Evolutionary conservation across 2,329 filamentous ascomycete species (phyloP), one percentile per base, ranked within the genome.

Genomic region (Aspergillus sp.): DNA sequence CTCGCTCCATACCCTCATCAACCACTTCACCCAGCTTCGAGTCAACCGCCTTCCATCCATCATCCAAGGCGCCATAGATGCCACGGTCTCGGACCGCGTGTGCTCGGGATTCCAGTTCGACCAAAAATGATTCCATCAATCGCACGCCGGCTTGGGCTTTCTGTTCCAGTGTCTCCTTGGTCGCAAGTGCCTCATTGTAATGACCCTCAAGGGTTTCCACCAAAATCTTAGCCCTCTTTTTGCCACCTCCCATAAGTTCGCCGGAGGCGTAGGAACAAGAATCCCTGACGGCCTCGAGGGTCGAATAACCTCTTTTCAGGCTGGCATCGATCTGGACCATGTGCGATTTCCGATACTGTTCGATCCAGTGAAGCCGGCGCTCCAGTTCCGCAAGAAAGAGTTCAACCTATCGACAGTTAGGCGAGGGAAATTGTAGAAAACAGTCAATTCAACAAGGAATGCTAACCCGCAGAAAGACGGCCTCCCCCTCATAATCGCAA

Each of bases 211-310:
- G 74, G 1, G 90, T 95, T 57, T 97, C 91, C 30, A 98, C 89
- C 72, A 97, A 84, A 46, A 97, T 81, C 51, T 88, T 86, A 47
- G 94, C 82, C 48, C 90, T 81, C 51, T 88, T 82, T 41, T 88
- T 84, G 19, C 93, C 90, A 32, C 87, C 88, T 44, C 90, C 93
- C 54, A 97, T 81, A 37, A 96, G 80, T 61, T 93, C 91, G 49
- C 89, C 91, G 1, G 90, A 94, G 13, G 91, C 90, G 51, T 90
- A 83, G 33, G 88, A 89, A 67, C 93, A 98, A 57, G 89, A 82
- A 53, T 89, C 84, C 48, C 90, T 83, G 27, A 98, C 90, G 6
- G 88, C 83, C 59, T 91, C 85, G 2, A 98, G 74, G 0, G 90
- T 95, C 11, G 83, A 77, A 67, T 95, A 95, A 13, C 91, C 89